These are phyloP conservation scores for Plantago ovata DNA, from an alignment of 257 asterid species.

Conservation along the genomic window DNA sequence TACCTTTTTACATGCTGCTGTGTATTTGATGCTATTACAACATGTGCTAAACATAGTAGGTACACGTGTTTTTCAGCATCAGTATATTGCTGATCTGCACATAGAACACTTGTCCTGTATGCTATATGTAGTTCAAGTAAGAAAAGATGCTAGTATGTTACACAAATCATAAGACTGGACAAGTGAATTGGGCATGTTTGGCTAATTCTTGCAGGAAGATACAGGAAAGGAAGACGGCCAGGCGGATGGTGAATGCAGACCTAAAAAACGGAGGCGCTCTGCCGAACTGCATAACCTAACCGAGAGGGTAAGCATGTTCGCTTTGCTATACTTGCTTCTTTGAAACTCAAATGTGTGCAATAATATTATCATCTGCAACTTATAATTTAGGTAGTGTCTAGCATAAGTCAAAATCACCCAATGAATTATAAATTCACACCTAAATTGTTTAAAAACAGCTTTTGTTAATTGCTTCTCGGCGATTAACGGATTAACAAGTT, in stretches of 20 bases:
- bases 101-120: no score
- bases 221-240: neutral
- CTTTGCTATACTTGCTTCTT: no score
- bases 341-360: no score
- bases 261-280: conserved; percentile 16
- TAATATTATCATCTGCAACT: no score
- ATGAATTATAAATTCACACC: no score
- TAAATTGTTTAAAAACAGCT: no score
- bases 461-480: no score
- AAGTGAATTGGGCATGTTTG: neutral
- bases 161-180: no score
- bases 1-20: neutral
- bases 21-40: neutral
- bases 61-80: neutral
- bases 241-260: conserved; percentile 5
- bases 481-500: no score
- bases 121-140: neutral
- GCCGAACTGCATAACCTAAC: conserved; percentile 19
- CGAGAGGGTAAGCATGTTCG: conserved; percentile 23
- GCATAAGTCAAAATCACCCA: no score
- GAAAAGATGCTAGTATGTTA: neutral
- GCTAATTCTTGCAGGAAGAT: conserved; percentile 11
- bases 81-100: no score
- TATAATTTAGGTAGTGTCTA: no score
- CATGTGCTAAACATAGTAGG: neutral